phyloP scores from a whole-genome alignment of 345 rosid species.

The Citrus reticulata region DNA sequence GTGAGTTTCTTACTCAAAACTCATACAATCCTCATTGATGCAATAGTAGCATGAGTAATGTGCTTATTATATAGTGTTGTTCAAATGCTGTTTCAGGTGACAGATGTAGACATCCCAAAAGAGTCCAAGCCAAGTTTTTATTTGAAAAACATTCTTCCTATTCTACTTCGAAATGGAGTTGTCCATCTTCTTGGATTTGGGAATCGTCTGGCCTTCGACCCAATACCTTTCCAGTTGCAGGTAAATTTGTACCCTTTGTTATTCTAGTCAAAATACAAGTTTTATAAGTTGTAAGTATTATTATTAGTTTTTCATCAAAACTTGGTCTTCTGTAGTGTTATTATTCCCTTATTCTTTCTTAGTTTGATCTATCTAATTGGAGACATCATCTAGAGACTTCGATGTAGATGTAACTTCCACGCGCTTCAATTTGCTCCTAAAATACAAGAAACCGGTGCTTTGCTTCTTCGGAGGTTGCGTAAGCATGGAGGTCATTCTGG shows the following conservation, averaged over 20 bases:
- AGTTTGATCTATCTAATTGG: conserved; percentile 35
- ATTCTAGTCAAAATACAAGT: conserved; percentile 1
- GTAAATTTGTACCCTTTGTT: conserved; percentile 36
- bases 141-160: conserved; percentile 79
- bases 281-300: neutral
- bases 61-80: neutral
- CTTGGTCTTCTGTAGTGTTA: conserved; percentile 14
- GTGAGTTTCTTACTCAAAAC: conserved; percentile 49
- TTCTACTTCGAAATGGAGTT: conserved; percentile 62
- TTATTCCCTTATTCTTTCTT: conserved; percentile 1
- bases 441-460: conserved; percentile 80
- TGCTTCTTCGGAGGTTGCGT: conserved; percentile 73
- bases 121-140: conserved; percentile 87
- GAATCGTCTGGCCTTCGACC: conserved; percentile 94
- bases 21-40: neutral
- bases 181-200: conserved; percentile 93
- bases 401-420: conserved; percentile 97
- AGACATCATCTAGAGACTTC: conserved; percentile 74
- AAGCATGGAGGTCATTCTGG: conserved; percentile 45
- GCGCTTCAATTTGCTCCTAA: conserved; percentile 73
- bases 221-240: conserved; percentile 85
- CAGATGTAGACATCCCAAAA: conserved; percentile 68
- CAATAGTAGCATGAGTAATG: neutral
- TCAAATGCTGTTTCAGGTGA: conserved; percentile 47
- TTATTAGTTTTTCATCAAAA: conserved; percentile 8